A percentile compares a stretch with the other conserved stretches of the same genome.
Conservation (phyloP, 345 rosid species). For the Pistacia integerrima region DNA sequence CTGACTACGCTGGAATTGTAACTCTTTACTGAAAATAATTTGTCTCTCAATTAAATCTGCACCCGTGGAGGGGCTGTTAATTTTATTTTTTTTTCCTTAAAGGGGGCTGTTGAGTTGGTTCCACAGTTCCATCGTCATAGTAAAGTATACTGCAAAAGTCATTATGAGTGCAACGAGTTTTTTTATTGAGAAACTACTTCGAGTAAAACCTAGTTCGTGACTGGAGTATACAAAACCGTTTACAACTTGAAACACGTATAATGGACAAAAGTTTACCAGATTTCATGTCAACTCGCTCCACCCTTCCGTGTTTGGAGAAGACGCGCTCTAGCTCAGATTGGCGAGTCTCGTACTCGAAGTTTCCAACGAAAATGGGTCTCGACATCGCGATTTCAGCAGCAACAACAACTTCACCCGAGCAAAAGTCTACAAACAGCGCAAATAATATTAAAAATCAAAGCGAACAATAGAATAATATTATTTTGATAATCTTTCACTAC, state of each 20-base stretch:
- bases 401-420: background rate
- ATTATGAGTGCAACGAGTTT: too few species aligned
- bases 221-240: background rate
- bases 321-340: constrained; percentile 77
- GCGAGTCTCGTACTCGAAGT: constrained; percentile 81
- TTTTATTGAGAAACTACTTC: too few species aligned
- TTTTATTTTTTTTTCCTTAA: too few species aligned
- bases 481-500: background rate
- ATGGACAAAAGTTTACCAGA: constrained; percentile 51
- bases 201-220: background rate
- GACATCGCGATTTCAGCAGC: constrained; percentile 25
- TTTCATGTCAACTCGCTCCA: constrained; percentile 89
- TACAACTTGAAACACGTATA: background rate
- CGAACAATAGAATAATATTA: background rate
- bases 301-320: constrained; percentile 74
- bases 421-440: constrained; percentile 9
- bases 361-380: constrained; percentile 77
- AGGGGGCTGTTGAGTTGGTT: too few species aligned
- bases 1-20: background rate
- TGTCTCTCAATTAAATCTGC: too few species aligned
- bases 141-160: too few species aligned
- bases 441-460: background rate
- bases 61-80: too few species aligned
- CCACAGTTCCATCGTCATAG: too few species aligned
- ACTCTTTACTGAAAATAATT: background rate